Base-by-base conservation (phyloP, 2,329 filamentous ascomycete genomes). In the Phyllosticta citrichinensis region DNA sequence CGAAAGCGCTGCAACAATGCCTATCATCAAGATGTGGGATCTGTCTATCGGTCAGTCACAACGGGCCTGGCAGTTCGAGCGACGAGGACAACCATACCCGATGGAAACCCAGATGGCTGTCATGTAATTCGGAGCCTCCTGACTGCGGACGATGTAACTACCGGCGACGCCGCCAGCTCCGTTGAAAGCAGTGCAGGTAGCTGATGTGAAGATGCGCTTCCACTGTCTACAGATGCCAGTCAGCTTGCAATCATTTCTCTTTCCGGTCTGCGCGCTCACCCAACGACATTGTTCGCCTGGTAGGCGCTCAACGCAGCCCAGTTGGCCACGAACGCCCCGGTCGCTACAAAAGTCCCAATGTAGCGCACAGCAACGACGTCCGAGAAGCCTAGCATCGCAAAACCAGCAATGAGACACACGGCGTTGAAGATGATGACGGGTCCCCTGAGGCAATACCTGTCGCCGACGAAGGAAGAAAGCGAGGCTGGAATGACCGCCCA, bases 61-160 rank as follows among this genome's bases (percentile, higher is more conserved):
- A 11, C 5, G 6, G 14, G 4, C 5, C 40, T 3, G 9, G n/a
- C 11, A 51, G 14, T 19, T 20, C 25, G 14, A 25, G 12, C 11
- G n/a, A 24, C 11, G 20, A 20, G n/a, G n/a, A 24, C 9, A 4
- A 64, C 67, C 27, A 53, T 65, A 76, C 62, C 81, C 84, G 62
- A 88, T 85, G 12, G 82, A 85, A 14, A 87, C 79, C 84, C 84
- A 88, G 14, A 88, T 80, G 1, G 86, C 86, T 2, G 85, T 88
- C 62, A 77, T 70, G 69, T 88, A 88, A 61, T 76, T 72, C 6
- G 86, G 86, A 2, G 83, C 84, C 68, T 88, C 85, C 9, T 77
- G 70, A 63, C 80, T 76, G 25, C 81, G 76, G 2, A 88, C 83
- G 64, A 88, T 87, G 67, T 83, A 88, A 67, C 82, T 85, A 1